Evolutionary conservation across 2,329 filamentous ascomycete species (phyloP).

Genomic region (Neonectria magnoliae): DNA sequence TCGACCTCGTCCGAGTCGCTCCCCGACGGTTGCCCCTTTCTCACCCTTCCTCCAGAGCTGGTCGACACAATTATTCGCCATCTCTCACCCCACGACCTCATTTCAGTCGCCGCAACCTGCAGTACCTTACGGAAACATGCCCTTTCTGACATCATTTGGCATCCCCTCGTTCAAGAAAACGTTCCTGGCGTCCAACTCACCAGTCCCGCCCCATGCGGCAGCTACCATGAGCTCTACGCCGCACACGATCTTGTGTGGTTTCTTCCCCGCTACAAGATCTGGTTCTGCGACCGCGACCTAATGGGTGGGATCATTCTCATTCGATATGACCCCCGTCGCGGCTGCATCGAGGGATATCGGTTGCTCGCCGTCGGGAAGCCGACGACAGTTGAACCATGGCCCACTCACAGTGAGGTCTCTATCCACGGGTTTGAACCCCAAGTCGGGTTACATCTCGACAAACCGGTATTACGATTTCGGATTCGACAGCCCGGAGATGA

Average conservation of each 20-base stretch:
- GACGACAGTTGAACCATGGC: slow-evolving; percentile 70
- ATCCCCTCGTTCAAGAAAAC: slow-evolving; percentile 72
- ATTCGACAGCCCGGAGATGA: slow-evolving; percentile 36
- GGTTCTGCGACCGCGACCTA: slow-evolving; percentile 81
- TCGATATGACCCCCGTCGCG: slow-evolving; percentile 78
- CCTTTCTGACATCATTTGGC: slow-evolving; percentile 77
- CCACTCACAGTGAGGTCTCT: slow-evolving; percentile 70
- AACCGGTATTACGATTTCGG: slow-evolving; percentile 72
- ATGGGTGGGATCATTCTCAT: slow-evolving; percentile 79
- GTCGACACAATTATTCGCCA: slow-evolving; percentile 76
- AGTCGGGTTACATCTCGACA: slow-evolving; percentile 77
- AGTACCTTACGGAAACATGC: slow-evolving; percentile 68
- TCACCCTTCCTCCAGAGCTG: slow-evolving; percentile 77
- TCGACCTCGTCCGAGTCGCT: slow-evolving; percentile 1
- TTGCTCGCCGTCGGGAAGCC: slow-evolving; percentile 72
- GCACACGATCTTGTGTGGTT: slow-evolving; percentile 88
- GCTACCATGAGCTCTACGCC: slow-evolving; percentile 77
- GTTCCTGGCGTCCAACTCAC: slow-evolving; percentile 66
- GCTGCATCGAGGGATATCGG: slow-evolving; percentile 83
- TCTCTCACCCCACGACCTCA: slow-evolving; percentile 73
- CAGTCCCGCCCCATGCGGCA: slow-evolving; percentile 66
- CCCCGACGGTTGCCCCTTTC: slow-evolving; percentile 46
- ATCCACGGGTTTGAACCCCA: slow-evolving; percentile 78
- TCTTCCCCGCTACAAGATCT: slow-evolving; percentile 79
- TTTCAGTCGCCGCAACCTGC: slow-evolving; percentile 68